Base-by-base conservation (phyloP, 352 stramenopile genomes). In the Pythium brassicae region DNA sequence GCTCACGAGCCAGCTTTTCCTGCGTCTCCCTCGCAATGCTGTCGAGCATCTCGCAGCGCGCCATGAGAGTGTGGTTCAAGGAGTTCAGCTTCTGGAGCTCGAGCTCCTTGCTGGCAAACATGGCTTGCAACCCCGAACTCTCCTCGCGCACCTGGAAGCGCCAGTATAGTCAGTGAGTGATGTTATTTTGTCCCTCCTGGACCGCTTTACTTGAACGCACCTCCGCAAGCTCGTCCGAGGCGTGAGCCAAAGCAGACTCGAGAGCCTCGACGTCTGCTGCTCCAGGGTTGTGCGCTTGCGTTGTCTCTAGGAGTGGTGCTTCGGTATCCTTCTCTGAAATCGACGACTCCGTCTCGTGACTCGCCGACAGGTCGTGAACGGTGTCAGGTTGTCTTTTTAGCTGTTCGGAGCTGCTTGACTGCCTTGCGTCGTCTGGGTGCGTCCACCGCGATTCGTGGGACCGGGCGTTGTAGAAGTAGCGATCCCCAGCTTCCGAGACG, bases 391-490 rank as follows among this genome's bases (percentile, higher is more conserved):
- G 32, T 2, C 8, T 37, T 9, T 7, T 7, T 11, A n/a, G 39
- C 19, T 23, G 26, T 27, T 22, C 20, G 19, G 27, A 9, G 4
- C 20, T 22, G 26, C 23, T 25, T 61, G 39, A 15, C 10, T 57
- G 32, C 10, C 26, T 55, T 25, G 20, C 19, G n/a, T 46, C 25
- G 4, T 25, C 19, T 0, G 79, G 82, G 5, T 66, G 65, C 14
- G 69, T 74, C 82, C 82, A 92, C 29, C 84, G 82, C 0, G 78
- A 90, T 20, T 74, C 71, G 0, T 86, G 66, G 0, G 76, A 87
- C 3, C 48, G 51, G 0, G 65, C 51, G 29, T 90, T 92, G 66
- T 89, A 92, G 65, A 87, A 92, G 54, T 92, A 92, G 20, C 68
- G 58, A 32, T 78, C 58, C 6, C 79, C 79, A 11, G 69, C 66